Evolutionary conservation across 129 eudicot species (phyloP), one percentile per base, ranked within the genome.

Genomic region (Flaveria brownii): DNA sequence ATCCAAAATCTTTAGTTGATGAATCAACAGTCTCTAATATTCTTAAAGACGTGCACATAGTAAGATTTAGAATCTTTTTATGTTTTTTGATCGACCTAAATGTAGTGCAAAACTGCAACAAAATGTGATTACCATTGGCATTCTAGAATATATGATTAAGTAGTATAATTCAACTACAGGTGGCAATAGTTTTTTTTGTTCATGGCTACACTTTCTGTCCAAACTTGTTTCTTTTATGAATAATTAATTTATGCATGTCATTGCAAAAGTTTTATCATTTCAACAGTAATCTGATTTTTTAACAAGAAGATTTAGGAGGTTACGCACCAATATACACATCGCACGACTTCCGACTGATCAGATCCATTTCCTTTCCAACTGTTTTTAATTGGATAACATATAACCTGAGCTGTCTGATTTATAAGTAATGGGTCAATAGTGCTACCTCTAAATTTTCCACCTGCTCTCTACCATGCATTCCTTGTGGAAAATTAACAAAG

Each of bases 31-130:
- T 82, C 60, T 77, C 84, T 43, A 64, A 41, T 30, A 66, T 64
- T 75, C 88, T 86, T 23, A 89, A 83, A 68, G 87, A 89, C 76
- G 74, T 89, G 33, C 91, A 89, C 72, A 85, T 87, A 23, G 96
- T 89, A 86, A 89, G 74, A 78, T 71, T 54, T 50, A 10, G 20
- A 71, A 72, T 30, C 14, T 39, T 52, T 65, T 55, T n/a, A 14
- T 51, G 6, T 11, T 66, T 41, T 54, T 62, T 62, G 4, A 62
- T 15, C 6, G 59, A 41, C 61, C 13, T 71, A 43, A 33, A 36
- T 64, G 57, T 42, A 71, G 9, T 77, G 28, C 63, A 22, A 56
- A 39, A 72, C 54, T n/a, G 2, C 14, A 72, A 72, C 51, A 52
- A 54, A 16, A 10, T 28, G 80, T 65, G 26, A 22, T 42, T 56